Base-by-base conservation (phyloP, 2,329 filamentous ascomycete genomes). In the Aspergillus chevalieri region DNA sequence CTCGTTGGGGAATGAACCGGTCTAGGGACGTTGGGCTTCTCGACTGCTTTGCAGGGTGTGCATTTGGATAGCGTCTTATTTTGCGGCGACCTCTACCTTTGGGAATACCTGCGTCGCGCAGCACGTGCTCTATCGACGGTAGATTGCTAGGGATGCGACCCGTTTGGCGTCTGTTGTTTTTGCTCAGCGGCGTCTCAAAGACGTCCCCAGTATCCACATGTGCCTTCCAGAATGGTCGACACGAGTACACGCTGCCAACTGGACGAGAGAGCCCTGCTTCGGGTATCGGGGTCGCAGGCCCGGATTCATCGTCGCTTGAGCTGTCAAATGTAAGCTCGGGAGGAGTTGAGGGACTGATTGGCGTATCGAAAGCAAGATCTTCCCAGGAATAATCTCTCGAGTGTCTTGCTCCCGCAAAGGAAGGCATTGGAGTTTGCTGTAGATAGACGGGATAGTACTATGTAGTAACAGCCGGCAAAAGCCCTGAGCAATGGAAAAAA, bases 1-100 rank as follows among this genome's bases (percentile, higher is more conserved):
- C 70, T 44, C 77, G 71, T 47, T 60, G 60, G 28, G 78, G 73
- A 42, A 85, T 76, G 60, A 84, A 86, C 24, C 83, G 75, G 63
- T 86, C 83, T 19, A 76, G 76, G 9, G 71, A 74, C 10, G 52
- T 50, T 12, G 64, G 62, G 14, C 55, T 55, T 30, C 43, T 58
- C 33, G 56, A 56, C 2, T 45, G 41, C 19, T 47, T 51, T 46
- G 52, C 33, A 43, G 43, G 34, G 26, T 48, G 51, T 36, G 47
- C 14, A 46, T 48, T 52, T 15, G 49, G 38, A 47, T 49, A 49
- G 33, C 45, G 52, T 54, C 57, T 66, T 10, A 39, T 26, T 47
- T 44, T 56, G 15, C 24, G 38, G 5, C 55, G 53, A 7, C 54
- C 49, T 54, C 56, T 56, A 12, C 55, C 48, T 14, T 22, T 28